These are phyloP conservation scores for Suillus placidus DNA, from an alignment of 768 basidiomycete species.

Conservation along the genomic window DNA sequence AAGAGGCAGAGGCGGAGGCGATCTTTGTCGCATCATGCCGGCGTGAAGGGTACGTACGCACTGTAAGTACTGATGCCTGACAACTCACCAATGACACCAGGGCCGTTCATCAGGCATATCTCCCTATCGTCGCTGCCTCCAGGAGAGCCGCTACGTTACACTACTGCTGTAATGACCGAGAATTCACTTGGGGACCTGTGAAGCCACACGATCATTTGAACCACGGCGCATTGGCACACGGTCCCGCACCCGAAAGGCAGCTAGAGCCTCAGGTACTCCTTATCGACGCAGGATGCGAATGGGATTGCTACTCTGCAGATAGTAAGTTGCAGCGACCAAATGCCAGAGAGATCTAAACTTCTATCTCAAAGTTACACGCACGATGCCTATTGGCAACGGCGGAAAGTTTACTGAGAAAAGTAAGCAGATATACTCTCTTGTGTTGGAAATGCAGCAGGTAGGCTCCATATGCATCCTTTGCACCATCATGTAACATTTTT, in stretches of 20 bases:
- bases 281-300: constrained; percentile 96
- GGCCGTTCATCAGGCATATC: constrained; percentile 84
- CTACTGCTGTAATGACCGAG: constrained; percentile 91
- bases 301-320: constrained; percentile 67
- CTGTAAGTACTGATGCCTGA: not conserved
- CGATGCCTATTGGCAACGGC: constrained; percentile 91
- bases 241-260: constrained; percentile 36
- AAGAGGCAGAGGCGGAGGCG: constrained; percentile 93
- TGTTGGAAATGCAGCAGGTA: constrained; percentile 89
- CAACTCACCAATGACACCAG: constrained; percentile 40
- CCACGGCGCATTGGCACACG: constrained; percentile 46
- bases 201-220: constrained; percentile 57
- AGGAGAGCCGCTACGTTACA: constrained; percentile 88
- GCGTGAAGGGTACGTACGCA: constrained; percentile 70
- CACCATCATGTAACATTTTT: not conserved
- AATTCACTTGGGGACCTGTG: constrained; percentile 84
- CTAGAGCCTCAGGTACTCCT: constrained; percentile 74
- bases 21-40: constrained; percentile 90
- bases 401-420: constrained; percentile 87
- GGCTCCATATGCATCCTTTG: not conserved
- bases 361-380: constrained; percentile 67
- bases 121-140: constrained; percentile 90
- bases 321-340: constrained; percentile 38
- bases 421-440: constrained; percentile 81
- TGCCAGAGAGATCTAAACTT: constrained; percentile 30